Evolutionary conservation across 768 basidiomycete species (phyloP).

Genomic region (Collybia nuda): DNA sequence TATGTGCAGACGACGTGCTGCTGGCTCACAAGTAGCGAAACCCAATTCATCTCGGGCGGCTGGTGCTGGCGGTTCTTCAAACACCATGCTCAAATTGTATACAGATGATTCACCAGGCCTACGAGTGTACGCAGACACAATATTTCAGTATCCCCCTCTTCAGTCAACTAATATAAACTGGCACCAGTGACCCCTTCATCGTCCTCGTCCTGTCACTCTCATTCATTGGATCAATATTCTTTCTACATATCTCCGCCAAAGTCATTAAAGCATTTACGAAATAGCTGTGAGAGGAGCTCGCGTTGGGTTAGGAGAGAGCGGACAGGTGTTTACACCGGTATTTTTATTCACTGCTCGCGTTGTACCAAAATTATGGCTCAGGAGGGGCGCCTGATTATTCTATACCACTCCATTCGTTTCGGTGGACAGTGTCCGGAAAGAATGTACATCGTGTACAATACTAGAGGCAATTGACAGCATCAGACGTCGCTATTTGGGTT

Average conservation of each 20-base stretch:
- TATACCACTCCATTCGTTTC: slow-evolving; percentile 25
- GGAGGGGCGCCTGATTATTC: slow-evolving; percentile 27
- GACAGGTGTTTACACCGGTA: slow-evolving; percentile 20
- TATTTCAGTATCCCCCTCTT: slow-evolving; percentile 1
- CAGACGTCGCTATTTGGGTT: too few relatives aligned
- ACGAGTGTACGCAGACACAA: slow-evolving; percentile 75
- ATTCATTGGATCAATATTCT: slow-evolving; percentile 98
- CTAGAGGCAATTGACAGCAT: too few relatives aligned
- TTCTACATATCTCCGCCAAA: slow-evolving; percentile 96
- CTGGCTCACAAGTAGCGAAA: slow-evolving; percentile 58
- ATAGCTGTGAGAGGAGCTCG: slow-evolving; percentile 31
- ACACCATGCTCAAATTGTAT: slow-evolving; percentile 99
- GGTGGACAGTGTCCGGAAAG: background rate
- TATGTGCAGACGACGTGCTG: slow-evolving; percentile 66
- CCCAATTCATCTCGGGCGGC: slow-evolving; percentile 90
- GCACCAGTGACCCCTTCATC: slow-evolving; percentile 87
- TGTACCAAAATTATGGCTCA: slow-evolving; percentile 38
- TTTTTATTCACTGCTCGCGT: slow-evolving; percentile 25
- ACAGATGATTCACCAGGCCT: slow-evolving; percentile 97
- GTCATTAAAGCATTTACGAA: slow-evolving; percentile 89
- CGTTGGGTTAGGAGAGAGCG: slow-evolving; percentile 5
- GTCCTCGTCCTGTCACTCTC: slow-evolving; percentile 93
- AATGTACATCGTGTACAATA: too few relatives aligned
- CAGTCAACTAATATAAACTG: slow-evolving; percentile 1
- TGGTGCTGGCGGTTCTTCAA: slow-evolving; percentile 93